A percentile compares a stretch with the other conserved stretches of the same genome.
These are phyloP conservation scores for Globisporangium middletonii DNA, from an alignment of 352 stramenopile species.

Conservation along the genomic window DNA sequence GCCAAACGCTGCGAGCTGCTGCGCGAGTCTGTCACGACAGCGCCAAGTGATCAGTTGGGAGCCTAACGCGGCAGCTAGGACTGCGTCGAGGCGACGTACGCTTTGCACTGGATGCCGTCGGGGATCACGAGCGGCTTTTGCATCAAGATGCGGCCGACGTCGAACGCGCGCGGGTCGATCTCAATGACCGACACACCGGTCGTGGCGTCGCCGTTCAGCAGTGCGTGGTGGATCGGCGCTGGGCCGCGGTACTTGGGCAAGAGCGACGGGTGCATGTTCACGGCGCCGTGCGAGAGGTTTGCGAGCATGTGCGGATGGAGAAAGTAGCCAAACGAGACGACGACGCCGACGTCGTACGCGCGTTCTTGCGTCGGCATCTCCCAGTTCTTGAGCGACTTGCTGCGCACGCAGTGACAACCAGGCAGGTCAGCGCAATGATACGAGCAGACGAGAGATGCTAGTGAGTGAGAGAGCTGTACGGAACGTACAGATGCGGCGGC, in stretches of 20 bases:
- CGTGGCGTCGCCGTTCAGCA: slow-evolving; percentile 65
- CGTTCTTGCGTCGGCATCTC: slow-evolving; percentile 30
- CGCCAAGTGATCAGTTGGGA: not conserved
- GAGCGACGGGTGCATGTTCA: slow-evolving; percentile 88
- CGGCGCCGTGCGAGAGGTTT: slow-evolving; percentile 56
- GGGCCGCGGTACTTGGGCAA: slow-evolving; percentile 83
- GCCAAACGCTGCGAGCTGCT: slow-evolving; percentile 41
- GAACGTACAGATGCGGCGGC: slow-evolving; percentile 45
- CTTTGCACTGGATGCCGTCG: slow-evolving; percentile 39
- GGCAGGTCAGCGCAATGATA: not conserved
- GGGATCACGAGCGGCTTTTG: slow-evolving; percentile 44
- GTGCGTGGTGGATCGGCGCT: slow-evolving; percentile 81
- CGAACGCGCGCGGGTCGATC: slow-evolving; percentile 79
- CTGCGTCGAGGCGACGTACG: slow-evolving; percentile 16
- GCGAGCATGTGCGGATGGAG: slow-evolving; percentile 72
- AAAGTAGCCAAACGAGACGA: slow-evolving; percentile 89
- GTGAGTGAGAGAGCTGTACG: not conserved
- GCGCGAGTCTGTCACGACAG: slow-evolving; percentile 25
- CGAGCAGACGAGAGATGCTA: not conserved
- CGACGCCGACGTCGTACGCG: slow-evolving; percentile 74
- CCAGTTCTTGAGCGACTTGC: slow-evolving; percentile 79
- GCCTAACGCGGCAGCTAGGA: not conserved
- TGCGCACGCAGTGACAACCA: slow-evolving; percentile 3
- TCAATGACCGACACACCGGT: slow-evolving; percentile 86
- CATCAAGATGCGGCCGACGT: slow-evolving; percentile 72